Conservation (phyloP, 495 filamentous ascomycete species). For the Penicillium lagena region DNA sequence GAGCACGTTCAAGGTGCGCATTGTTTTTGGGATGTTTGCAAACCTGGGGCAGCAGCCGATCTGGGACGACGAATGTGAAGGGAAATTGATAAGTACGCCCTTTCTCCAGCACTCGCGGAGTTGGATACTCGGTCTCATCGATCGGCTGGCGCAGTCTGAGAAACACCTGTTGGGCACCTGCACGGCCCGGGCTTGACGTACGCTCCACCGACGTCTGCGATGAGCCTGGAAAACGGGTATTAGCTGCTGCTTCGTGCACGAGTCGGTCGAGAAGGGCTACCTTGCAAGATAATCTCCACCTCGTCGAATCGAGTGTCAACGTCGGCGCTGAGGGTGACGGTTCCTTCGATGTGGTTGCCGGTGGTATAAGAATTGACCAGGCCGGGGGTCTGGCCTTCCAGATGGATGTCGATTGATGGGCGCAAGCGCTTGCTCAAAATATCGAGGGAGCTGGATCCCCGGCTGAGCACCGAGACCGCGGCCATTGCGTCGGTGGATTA, state of each 20-base stretch:
- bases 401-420: slow-evolving; percentile 29
- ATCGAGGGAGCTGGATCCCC: slow-evolving; percentile 22
- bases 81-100: slow-evolving; percentile 66
- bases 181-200: slow-evolving; percentile 39
- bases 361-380: slow-evolving; percentile 51
- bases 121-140: slow-evolving; percentile 59
- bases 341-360: slow-evolving; percentile 53
- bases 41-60: slow-evolving; percentile 54
- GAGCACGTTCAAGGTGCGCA: slow-evolving; percentile 58
- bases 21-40: slow-evolving; percentile 54
- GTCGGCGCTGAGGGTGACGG: slow-evolving; percentile 51
- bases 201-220: slow-evolving; percentile 48
- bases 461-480: slow-evolving; percentile 20
- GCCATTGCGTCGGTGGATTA: slow-evolving; percentile 6
- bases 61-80: slow-evolving; percentile 84
- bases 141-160: slow-evolving; percentile 80
- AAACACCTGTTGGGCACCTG: slow-evolving; percentile 57
- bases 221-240: slow-evolving; percentile 29
- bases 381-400: slow-evolving; percentile 25
- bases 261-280: slow-evolving; percentile 28
- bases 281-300: slow-evolving; percentile 76
- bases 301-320: slow-evolving; percentile 71
- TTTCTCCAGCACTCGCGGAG: slow-evolving; percentile 59
- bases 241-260: slow-evolving; percentile 20
- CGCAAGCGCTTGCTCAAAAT: slow-evolving; percentile 20